Evolutionary conservation across 2,329 filamentous ascomycete genomes (phyloP), one percentile per base, ranked within the genome.

Genomic region (Diaporthe eres): DNA sequence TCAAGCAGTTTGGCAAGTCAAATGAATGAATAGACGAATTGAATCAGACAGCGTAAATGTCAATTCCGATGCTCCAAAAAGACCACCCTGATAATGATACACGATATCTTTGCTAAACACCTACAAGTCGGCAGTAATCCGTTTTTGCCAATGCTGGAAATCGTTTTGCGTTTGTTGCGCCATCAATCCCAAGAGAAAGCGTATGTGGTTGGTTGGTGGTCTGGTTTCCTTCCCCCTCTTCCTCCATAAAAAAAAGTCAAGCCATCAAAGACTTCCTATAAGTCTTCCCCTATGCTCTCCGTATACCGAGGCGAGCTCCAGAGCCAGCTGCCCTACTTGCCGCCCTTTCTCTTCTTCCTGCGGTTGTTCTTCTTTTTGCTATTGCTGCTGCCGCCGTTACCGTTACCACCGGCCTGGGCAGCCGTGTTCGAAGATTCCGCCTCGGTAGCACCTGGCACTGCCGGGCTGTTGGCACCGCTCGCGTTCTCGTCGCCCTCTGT

Each of bases 261-360:
- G 4, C 49, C 22, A 28, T 28, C 31, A 68, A 25, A 31, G 31
- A 4, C 15, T 42, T 19, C 47, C n/a, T 15, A 55, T 39, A 42
- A 39, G 5, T 12, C 34, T 53, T n/a, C 39, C 47, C 13, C 47
- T 51, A 39, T 55, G 34, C 34, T 68, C 31, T 68, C 31, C n/a
- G 47, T 28, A 12, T 8, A 39, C 34, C 65, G 47, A 68, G 65
- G 65, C 47, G 65, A 39, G 34, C 34, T 68, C 65, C 47, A 68
- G 65, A 67, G 51, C 76, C 60, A 73, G 72, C 53, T 68, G 34
- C 61, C 75, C 79, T 81, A 82, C 76, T 81, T 83, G 42, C 81
- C 79, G 44, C 81, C 80, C 74, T 82, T 85, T 74, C 82, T 83
- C 80, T 85, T 85, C 80, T 84, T 86, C 60, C 83, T 79, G 42